Evolutionary conservation across 441 rosid genomes (phyloP), one percentile per base, ranked within the genome.

Genomic region (Croton laevigatus): DNA sequence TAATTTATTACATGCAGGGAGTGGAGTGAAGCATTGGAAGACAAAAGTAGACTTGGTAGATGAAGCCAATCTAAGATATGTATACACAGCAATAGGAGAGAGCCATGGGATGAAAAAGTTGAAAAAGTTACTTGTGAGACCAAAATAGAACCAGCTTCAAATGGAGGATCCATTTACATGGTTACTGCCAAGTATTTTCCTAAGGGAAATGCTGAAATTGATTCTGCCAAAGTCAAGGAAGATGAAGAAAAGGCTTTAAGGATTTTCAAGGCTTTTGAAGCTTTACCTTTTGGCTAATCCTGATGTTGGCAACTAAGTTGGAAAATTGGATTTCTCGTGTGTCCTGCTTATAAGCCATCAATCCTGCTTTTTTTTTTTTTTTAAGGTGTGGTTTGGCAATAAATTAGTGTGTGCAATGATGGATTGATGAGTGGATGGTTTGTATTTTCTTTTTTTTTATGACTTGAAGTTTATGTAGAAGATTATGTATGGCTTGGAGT

Each of bases 101-200:
- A 59, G 1, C 57, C 57, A 46, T 65, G 68, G 68, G 1, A 6
- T 3, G 40, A 65, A 0, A 32, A 22, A 14, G 36, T 48, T 5
- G 68, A 65, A 0, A 65, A 65, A 48, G 1, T 12, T 46, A 6
- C 20, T 0, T 8, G 8, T 23, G 68, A 75, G 8, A 65, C 70
- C 11, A 65, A 77, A 62, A 59, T 85, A 23, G 81, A 72, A 62
- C 5, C 70, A 9, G 64, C 79, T 3, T 51, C 73, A 0, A 73
- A 77, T 3, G 86, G 86, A 5, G 85, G 86, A 0, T 79, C 80
- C 79, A 73, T 20, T 13, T 59, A 61, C 63, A 85, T 70, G 73
- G 65, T 59, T 68, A 23, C 62, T 8, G 74, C 75, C 78, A 74
- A 55, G 53, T 68, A 68, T 20, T 54, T 22, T 8, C 20, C 38